Base-by-base conservation (phyloP, 2,329 filamentous ascomycete genomes). In the Madurella mycetomatis region DNA sequence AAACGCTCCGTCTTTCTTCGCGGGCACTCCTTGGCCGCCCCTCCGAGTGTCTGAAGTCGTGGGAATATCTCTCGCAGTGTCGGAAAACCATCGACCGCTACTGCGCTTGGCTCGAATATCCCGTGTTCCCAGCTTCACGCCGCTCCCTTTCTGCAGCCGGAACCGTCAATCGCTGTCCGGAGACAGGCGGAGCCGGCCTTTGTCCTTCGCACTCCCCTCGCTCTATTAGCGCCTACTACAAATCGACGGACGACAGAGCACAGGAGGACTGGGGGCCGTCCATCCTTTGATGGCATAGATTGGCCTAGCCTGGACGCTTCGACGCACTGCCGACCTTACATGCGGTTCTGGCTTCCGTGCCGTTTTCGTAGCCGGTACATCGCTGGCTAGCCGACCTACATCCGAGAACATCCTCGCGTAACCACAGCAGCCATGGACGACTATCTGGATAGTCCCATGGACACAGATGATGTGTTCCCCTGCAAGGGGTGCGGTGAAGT, bases 401-500 rank as follows among this genome's bases (percentile, higher is more conserved):
- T 37, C 47, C 31, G 5, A 39, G 30, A 17, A 47, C 30, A 30
- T 17, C 40, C n/a, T 58, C 58, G 44, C 63, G 62, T 31, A 64
- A 68, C 53, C 67, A 76, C 79, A 74, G 69, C 78, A 53, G 73
- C 73, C 61, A 79, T 84, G 67, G 82, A 83, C 62, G 82, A 84
- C 54, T 86, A 84, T 64, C 70, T 83, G 60, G 84, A 87, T 57
- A 78, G 73, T 65, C 80, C 83, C 50, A 79, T 88, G 77, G 90
- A 95, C 57, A 80, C 81, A 60, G 90, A 95, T 65, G 91, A 95
- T 69, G 79, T 87, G 61, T 95, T 89, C 67, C 89, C 89, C 58
- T 96, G 91, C 78, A 95, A 95, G 77, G 90, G 90, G 56, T 96
- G 91, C 73, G 90, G 90, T 75, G 89, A 95, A 80, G 90, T 95